phyloP scores from a whole-genome alignment of 225 moss, liverwort and hornwort genomes.

The Climacium dendroides region DNA sequence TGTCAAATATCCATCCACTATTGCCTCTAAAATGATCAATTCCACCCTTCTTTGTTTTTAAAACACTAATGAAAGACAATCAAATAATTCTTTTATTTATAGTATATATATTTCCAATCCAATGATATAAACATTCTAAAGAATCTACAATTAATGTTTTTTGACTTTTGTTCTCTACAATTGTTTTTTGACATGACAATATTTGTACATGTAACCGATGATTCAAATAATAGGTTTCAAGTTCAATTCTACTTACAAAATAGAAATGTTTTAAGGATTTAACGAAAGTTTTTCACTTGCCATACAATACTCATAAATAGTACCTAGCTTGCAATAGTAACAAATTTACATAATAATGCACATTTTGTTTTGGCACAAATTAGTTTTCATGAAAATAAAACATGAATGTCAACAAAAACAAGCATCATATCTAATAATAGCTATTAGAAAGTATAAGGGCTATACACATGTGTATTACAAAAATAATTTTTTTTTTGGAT shows the following conservation, averaged over 20 bases:
- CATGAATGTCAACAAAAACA: background rate
- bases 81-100: background rate
- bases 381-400: background rate
- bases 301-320: background rate
- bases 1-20: background rate
- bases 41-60: background rate
- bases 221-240: background rate
- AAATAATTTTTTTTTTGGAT: background rate
- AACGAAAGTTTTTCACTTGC: background rate
- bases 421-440: background rate
- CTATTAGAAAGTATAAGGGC: background rate
- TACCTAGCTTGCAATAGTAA: background rate
- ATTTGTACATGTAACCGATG: background rate
- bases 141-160: background rate
- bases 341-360: background rate
- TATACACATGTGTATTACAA: background rate
- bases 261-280: background rate
- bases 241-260: rapidly evolving
- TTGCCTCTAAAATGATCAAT: background rate
- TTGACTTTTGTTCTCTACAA: background rate
- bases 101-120: background rate
- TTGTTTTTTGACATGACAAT: background rate
- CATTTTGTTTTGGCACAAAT: background rate
- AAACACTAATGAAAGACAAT: background rate
- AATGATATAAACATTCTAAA: background rate